Percentiles rank a stretch among this genome's conserved stretches.
phyloP scores from a whole-genome alignment of 345 rosid genomes.

The Ricinus communis region DNA sequence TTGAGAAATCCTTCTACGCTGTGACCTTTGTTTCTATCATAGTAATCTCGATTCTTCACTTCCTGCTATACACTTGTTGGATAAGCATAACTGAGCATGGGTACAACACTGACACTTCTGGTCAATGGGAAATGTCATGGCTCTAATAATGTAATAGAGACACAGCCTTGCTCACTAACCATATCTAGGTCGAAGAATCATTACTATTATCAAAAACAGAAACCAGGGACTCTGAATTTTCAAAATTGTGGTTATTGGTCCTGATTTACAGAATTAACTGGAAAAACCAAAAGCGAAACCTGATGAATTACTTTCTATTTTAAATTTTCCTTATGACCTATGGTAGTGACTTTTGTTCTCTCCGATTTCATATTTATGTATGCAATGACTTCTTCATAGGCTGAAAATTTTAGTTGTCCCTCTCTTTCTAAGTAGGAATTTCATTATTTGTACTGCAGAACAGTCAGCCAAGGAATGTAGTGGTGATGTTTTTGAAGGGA shows the following conservation, averaged over 20 bases:
- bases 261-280: not conserved
- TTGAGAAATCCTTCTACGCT: not conserved
- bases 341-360: not conserved
- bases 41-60: not conserved
- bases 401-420: not conserved
- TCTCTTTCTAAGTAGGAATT: constrained; percentile 19
- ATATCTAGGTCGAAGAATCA: not conserved
- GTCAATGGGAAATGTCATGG: not conserved
- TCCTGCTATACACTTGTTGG: not conserved
- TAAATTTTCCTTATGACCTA: not conserved
- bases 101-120: not conserved
- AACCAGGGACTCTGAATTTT: not conserved
- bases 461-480: constrained; percentile 33
- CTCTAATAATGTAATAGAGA: not conserved
- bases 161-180: not conserved
- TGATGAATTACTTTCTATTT: not conserved
- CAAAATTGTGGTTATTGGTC: not conserved
- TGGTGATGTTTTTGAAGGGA: constrained; percentile 33
- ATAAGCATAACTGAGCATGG: not conserved
- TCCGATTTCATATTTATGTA: not conserved
- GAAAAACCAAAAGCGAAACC: not conserved
- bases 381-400: not conserved
- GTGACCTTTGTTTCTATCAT: not conserved
- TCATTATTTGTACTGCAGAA: constrained; percentile 42
- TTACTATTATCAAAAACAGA: not conserved